Conservation (phyloP, 768 basidiomycete species). For the Russula dissimulans region DNA sequence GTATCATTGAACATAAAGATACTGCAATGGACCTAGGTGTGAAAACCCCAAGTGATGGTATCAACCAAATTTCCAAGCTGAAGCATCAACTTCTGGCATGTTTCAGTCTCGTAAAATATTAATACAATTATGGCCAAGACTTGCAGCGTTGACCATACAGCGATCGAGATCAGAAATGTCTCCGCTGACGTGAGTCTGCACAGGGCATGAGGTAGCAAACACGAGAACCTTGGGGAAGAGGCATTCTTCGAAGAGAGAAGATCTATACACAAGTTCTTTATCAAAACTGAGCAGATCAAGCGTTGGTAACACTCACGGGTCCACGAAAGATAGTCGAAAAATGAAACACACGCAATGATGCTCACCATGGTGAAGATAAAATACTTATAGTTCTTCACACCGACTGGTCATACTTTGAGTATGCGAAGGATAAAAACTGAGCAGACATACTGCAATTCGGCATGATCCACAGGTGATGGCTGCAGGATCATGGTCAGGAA, state of each 20-base stretch:
- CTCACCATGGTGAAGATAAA: background rate
- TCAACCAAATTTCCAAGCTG: too few relatives aligned
- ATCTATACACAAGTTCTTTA: background rate
- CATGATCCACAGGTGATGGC: background rate
- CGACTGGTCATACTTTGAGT: background rate
- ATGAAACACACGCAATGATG: background rate
- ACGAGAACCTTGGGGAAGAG: background rate
- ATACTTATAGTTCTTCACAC: background rate
- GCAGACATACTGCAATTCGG: slow-evolving; percentile 6
- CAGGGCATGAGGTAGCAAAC: background rate
- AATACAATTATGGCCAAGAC: background rate
- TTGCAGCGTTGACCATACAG: background rate
- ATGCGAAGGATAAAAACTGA: background rate
- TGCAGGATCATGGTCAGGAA: too few relatives aligned
- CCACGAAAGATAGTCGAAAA: slow-evolving; percentile 5
- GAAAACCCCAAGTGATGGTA: too few relatives aligned
- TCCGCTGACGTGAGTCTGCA: background rate
- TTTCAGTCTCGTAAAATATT: too few relatives aligned
- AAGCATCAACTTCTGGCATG: too few relatives aligned
- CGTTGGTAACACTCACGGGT: background rate
- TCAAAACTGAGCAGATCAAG: background rate
- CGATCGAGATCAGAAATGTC: background rate
- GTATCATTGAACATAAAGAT: too few relatives aligned
- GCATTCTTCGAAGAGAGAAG: background rate
- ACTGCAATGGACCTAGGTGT: too few relatives aligned